A percentile compares a stretch with the other conserved stretches of the same genome.
Conservation (phyloP, 495 filamentous ascomycete species). For the Bombardia bombarda region DNA sequence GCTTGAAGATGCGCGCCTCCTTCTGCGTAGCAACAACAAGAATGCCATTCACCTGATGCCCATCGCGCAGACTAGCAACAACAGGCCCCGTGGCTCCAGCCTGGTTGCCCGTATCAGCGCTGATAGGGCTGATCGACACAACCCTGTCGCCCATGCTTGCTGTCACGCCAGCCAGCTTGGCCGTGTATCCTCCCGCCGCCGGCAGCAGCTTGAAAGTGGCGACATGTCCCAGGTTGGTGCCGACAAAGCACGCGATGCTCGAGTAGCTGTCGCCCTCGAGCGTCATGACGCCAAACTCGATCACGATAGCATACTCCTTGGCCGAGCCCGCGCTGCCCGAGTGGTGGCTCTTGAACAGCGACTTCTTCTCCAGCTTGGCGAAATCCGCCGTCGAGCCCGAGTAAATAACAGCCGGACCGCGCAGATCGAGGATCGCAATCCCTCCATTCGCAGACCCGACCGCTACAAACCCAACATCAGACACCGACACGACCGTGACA, state of each 20-base stretch:
- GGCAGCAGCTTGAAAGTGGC: slow-evolving; percentile 88
- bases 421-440: slow-evolving; percentile 72
- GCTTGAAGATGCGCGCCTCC: slow-evolving; percentile 77
- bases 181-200: slow-evolving; percentile 61
- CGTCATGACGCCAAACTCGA: slow-evolving; percentile 92
- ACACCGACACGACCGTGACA: slow-evolving; percentile 70
- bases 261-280: slow-evolving; percentile 91
- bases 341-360: slow-evolving; percentile 42
- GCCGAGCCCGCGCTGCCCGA: slow-evolving; percentile 34
- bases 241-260: slow-evolving; percentile 85
- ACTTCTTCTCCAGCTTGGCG: slow-evolving; percentile 58
- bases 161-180: slow-evolving; percentile 59
- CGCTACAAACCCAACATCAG: slow-evolving; percentile 85
- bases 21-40: slow-evolving; percentile 56
- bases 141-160: slow-evolving; percentile 60
- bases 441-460: slow-evolving; percentile 75
- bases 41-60: slow-evolving; percentile 62
- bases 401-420: slow-evolving; percentile 85
- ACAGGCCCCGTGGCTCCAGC: slow-evolving; percentile 66
- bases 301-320: slow-evolving; percentile 64
- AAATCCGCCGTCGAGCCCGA: slow-evolving; percentile 59
- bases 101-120: slow-evolving; percentile 64
- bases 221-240: slow-evolving; percentile 74
- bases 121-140: slow-evolving; percentile 67
- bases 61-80: slow-evolving; percentile 64